A percentile compares a stretch with the other conserved stretches of the same genome.
Conservation (phyloP, 805 yeast species). For the Candida dendrica region DNA sequence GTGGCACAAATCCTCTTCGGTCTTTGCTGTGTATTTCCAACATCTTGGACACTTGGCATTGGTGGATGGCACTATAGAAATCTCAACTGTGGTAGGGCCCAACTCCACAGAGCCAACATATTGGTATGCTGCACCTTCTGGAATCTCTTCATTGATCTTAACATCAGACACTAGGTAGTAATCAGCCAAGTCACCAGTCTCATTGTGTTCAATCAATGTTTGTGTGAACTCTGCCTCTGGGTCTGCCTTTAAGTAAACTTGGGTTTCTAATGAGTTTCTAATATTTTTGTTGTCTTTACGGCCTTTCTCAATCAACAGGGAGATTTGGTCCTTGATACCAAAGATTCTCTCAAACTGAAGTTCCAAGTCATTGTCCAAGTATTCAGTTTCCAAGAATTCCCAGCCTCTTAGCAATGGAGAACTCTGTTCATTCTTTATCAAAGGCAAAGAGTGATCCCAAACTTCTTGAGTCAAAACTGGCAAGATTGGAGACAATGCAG, state of each 20-base stretch:
- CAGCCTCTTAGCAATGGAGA: slow-evolving; percentile 18
- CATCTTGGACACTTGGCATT: slow-evolving; percentile 83
- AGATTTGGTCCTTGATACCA: slow-evolving; percentile 40
- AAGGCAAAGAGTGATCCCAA: slow-evolving; percentile 51
- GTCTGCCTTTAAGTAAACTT: slow-evolving; percentile 29
- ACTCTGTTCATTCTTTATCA: slow-evolving; percentile 13
- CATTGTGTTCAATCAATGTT: slow-evolving; percentile 17
- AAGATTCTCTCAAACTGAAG: slow-evolving; percentile 38
- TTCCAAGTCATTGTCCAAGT: slow-evolving; percentile 30
- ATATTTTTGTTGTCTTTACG: slow-evolving; percentile 42
- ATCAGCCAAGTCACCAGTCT: slow-evolving; percentile 40
- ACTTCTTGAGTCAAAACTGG: slow-evolving; percentile 86
- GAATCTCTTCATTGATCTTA: slow-evolving; percentile 22
- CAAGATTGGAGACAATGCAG: slow-evolving; percentile 68
- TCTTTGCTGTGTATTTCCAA: slow-evolving; percentile 68
- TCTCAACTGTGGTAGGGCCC: slow-evolving; percentile 21
- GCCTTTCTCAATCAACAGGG: slow-evolving; percentile 48
- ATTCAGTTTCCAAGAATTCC: slow-evolving; percentile 30
- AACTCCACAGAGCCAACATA: slow-evolving; percentile 23
- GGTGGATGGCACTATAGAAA: slow-evolving; percentile 38
- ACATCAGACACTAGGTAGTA: slow-evolving; percentile 61
- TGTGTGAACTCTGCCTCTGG: slow-evolving; percentile 8
- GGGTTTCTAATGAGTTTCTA: slow-evolving; percentile 55
- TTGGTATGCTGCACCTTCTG: slow-evolving; percentile 16
- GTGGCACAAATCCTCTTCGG: slow-evolving; percentile 49